Evolutionary conservation across 768 basidiomycete genomes (phyloP), one percentile per base, ranked within the genome.

Genomic region (Filobasidium floriforme): DNA sequence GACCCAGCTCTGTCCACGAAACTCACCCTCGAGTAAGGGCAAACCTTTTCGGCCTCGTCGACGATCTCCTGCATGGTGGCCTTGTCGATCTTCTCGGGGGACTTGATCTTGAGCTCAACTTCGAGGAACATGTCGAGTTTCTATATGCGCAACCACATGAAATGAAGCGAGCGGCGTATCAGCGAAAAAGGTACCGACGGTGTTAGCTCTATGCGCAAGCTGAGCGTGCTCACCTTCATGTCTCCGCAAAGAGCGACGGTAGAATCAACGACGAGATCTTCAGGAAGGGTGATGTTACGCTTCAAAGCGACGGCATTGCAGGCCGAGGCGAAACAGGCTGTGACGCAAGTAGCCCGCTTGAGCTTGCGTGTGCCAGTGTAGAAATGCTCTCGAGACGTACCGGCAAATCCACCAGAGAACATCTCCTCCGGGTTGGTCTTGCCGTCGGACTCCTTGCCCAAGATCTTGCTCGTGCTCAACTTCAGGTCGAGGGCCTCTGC

Each of bases 261-360:
- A 12, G 64, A 65, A 1, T 57, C 59, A 0, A 65, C 19, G 1
- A 57, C 57, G 32, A 59, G 59, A 18, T 65, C 64, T 57, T 65
- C 59, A n/a, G 64, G 64, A 43, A 65, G 59, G 24, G 59, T 65
- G 1, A 26, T 59, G 46, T 52, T 52, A 41, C 46, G 52, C 18
- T 28, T 19, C 57, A 65, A 44, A 15, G 64, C 64, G 11, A 59
- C 64, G 64, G 64, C 64, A 43, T 65, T 65, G 41, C 59, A 59
- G 41, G 64, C 64, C 57, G 64, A 65, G 28, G 59, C 57, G 59
- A 65, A 65, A 19, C 64, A 65, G 22, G 64, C 64, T 60, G 40
- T 26, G 46, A 49, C 46, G 24, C 14, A 22, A 19, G 51, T 22
- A 22, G 44, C 1, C 22, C 12, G 46, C 22, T 9, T 26, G 32